A percentile compares a stretch with the other conserved stretches of the same genome.
Evolutionary conservation across 208 protist genomes (phyloP).

Genomic region (Porcisia deanei): DNA sequence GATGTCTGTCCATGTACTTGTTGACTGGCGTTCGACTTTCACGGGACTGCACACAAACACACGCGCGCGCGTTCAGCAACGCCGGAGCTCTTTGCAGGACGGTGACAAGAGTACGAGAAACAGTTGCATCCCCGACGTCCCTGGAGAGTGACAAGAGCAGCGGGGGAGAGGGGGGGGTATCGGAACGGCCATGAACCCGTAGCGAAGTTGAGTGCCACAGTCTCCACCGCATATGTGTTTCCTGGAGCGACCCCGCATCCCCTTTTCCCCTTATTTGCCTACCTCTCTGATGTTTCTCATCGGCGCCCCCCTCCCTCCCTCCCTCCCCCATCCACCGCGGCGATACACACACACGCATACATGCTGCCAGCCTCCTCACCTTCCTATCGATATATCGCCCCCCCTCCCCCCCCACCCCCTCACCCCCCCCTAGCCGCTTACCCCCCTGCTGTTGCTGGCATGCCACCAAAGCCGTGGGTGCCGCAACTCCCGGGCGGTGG

Average conservation of each 20-base stretch:
- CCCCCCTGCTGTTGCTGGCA: neutral
- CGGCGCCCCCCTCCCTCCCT: neutral
- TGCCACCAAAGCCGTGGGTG: slow-evolving; percentile 44
- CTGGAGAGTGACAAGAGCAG: neutral
- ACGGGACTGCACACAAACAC: neutral
- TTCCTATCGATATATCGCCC: neutral
- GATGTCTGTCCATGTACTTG: no score
- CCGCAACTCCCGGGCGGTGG: slow-evolving; percentile 12
- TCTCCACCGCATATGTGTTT: neutral
- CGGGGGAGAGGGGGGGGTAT: neutral
- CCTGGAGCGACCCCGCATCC: neutral
- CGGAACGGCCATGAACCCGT: neutral
- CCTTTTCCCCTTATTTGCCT: neutral
- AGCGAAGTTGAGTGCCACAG: neutral
- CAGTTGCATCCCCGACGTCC: neutral
- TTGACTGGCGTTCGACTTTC: neutral
- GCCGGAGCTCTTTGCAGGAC: neutral
- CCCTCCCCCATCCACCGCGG: neutral
- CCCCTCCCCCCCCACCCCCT: neutral
- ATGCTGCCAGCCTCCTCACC: neutral
- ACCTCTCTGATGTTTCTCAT: neutral
- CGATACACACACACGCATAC: neutral
- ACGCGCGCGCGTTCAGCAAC: neutral
- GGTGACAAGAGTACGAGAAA: neutral
- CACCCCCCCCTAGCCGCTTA: neutral